phyloP scores from a whole-genome alignment of 345 rosid genomes.

The Carallia pectinifolia region DNA sequence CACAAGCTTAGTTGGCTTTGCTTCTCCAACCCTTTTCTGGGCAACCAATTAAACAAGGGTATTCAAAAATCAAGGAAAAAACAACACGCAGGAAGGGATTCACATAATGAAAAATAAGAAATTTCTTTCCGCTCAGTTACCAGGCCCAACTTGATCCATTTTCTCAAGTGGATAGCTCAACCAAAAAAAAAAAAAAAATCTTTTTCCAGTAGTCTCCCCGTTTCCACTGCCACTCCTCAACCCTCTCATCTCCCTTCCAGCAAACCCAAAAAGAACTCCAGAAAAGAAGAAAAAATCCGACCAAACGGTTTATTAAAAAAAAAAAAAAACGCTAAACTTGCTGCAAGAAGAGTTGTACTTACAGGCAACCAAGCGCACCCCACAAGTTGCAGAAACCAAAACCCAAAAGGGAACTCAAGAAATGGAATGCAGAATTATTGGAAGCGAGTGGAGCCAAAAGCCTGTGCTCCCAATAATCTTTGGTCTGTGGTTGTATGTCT shows the following conservation, averaged over 20 bases:
- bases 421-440: not conserved
- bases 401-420: not conserved
- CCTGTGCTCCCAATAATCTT: not conserved
- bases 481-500: not conserved
- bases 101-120: too few species aligned
- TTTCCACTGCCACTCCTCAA: not conserved
- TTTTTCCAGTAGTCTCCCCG: not conserved
- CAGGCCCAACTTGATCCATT: too few species aligned
- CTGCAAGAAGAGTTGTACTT: not conserved
- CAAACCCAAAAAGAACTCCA: constrained; percentile 9
- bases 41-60: not conserved
- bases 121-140: too few species aligned
- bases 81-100: too few species aligned
- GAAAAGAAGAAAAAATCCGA: not conserved
- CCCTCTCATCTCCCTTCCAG: not conserved
- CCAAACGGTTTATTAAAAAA: not conserved
- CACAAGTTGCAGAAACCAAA: not conserved
- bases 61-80: not conserved
- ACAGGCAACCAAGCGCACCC: not conserved
- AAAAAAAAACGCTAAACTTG: not conserved
- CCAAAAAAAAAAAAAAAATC: not conserved
- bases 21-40: not conserved
- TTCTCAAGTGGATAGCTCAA: too few species aligned
- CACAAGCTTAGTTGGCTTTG: not conserved
- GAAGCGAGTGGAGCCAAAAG: not conserved